Conservation (phyloP, 495 filamentous ascomycete species). For the Pseudomonodictys pantanalensis region DNA sequence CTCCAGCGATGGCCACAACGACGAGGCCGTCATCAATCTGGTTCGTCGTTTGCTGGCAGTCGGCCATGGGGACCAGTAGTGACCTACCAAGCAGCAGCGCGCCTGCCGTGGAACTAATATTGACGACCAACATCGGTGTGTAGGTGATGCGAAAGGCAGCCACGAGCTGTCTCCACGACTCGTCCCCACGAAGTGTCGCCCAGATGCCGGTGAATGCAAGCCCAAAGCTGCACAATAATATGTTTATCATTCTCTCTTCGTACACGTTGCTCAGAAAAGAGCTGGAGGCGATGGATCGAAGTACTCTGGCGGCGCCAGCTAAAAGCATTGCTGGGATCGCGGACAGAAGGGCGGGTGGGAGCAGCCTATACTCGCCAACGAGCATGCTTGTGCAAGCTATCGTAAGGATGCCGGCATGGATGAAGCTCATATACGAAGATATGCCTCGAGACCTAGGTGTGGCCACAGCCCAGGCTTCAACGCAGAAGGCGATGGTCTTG, state of each 20-base stretch:
- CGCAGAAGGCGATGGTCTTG: too few species aligned
- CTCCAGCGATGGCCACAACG: slow-evolving; percentile 1
- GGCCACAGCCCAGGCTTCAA: too few species aligned
- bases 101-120: not conserved
- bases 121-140: not conserved
- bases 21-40: not conserved
- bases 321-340: not conserved
- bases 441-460: not conserved
- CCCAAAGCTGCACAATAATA: not conserved
- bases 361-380: slow-evolving; percentile 1
- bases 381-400: not conserved
- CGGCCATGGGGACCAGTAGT: slow-evolving; percentile 1
- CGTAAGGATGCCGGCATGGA: not conserved
- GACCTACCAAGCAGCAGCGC: not conserved
- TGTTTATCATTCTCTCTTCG: not conserved
- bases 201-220: not conserved
- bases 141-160: not conserved
- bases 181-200: not conserved
- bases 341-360: not conserved
- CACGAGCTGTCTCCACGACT: not conserved
- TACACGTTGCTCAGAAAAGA: not conserved
- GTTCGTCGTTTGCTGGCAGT: not conserved
- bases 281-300: not conserved
- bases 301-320: not conserved
- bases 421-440: not conserved